Base-by-base conservation (phyloP, 805 yeast species). In the Candida ascalaphidarum region DNA sequence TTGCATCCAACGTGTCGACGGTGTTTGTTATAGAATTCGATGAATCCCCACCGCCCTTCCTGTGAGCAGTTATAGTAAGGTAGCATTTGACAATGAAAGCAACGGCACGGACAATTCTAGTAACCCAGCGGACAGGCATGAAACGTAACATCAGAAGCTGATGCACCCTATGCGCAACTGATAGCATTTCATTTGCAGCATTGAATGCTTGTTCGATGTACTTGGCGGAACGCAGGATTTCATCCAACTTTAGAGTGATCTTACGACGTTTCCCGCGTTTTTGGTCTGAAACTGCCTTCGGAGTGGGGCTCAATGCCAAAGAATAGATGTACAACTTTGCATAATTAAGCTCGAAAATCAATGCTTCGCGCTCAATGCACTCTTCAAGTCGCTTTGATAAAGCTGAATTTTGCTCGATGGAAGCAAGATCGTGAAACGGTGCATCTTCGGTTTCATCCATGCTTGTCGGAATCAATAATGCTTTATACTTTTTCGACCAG, bases 101-200 rank as follows among this genome's bases (percentile, higher is more conserved):
- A 9, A 85, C 85, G 0, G 96, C 83, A 41, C 89, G 74, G 13
- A 88, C 86, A 16, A 85, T 75, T 29, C 95, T 65, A 0, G 83
- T 80, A 5, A 81, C 77, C 95, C 96, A 86, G 37, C 95, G 62
- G n/a, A 85, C 86, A 1, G 97, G 96, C 77, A 86, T 84, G 46
- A 68, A 80, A 32, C 75, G 64, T 30, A 85, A 56, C 62, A 79
- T 56, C 33, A 69, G 72, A 33, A 80, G 55, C 36, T 65, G 65
- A 42, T 79, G 83, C 5, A 85, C 75, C 22, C 92, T 56, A 31
- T 72, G 74, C 4, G 88, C 81, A 4, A 81, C 78, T 14, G 70
- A 65, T 16, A 88, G 56, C 42, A 83, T 71, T 46, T 82, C 94
- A 42, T 77, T 77, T 1, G 96, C 96, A 0, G 96, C 80, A 33